These are phyloP conservation scores for Paramecium sexaurelia DNA, from an alignment of 73 alveolate species.

Conservation along the genomic window DNA sequence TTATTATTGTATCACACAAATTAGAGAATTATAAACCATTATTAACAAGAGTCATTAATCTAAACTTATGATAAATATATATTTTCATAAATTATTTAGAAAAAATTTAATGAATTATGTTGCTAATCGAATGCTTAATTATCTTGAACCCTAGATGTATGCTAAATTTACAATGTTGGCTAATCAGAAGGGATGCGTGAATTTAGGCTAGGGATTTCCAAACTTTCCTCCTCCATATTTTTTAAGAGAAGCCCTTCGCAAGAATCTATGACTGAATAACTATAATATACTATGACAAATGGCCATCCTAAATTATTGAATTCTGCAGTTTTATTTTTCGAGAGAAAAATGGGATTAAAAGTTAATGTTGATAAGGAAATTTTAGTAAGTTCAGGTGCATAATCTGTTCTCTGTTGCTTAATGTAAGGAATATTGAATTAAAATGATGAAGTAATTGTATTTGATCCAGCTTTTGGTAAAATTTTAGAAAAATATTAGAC, in stretches of 20 bases:
- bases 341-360: neutral
- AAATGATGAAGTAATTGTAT: slow-evolving; percentile 59
- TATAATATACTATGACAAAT: slow-evolving; percentile 29
- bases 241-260: slow-evolving; percentile 42
- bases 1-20: slow-evolving; percentile 52
- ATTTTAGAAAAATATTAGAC: neutral
- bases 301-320: slow-evolving; percentile 54
- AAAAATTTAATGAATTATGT: neutral
- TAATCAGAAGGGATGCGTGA: slow-evolving; percentile 21
- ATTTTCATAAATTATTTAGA: neutral
- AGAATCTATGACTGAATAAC: slow-evolving; percentile 32
- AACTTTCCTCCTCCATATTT: slow-evolving; percentile 63
- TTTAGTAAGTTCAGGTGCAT: slow-evolving; percentile 63
- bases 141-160: slow-evolving; percentile 25
- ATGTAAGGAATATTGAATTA: slow-evolving; percentile 53
- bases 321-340: slow-evolving; percentile 28
- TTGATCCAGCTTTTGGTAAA: slow-evolving; percentile 66
- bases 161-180: slow-evolving; percentile 20
- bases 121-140: slow-evolving; percentile 10
- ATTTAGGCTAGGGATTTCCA: slow-evolving; percentile 66
- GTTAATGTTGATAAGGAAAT: slow-evolving; percentile 31
- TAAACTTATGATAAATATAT: slow-evolving; percentile 5
- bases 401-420: neutral
- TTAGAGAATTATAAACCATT: slow-evolving; percentile 51
- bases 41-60: slow-evolving; percentile 27